Percentiles rank a stretch among this genome's conserved stretches.
phyloP scores from a whole-genome alignment of 768 basidiomycete genomes.

The Lenzites betulinus region DNA sequence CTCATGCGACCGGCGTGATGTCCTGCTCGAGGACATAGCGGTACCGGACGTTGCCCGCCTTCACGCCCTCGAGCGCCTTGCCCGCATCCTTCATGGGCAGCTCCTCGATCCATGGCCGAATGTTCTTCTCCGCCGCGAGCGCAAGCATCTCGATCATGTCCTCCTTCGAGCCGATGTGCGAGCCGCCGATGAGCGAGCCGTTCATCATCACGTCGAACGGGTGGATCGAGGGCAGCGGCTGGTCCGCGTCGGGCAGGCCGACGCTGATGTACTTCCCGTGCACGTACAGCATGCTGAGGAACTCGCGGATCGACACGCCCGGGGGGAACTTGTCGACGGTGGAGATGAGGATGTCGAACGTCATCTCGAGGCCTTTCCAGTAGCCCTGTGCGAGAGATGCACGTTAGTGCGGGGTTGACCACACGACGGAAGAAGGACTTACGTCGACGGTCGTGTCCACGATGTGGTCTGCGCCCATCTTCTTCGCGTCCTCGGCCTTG shows the following conservation, averaged over 20 bases:
- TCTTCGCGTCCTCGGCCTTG: constrained; percentile 57
- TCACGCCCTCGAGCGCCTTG: constrained; percentile 50
- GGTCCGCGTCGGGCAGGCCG: constrained; percentile 52
- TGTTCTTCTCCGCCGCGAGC: constrained; percentile 54
- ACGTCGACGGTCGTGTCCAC: constrained; percentile 43
- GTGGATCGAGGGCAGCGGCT: constrained; percentile 35
- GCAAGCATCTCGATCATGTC: constrained; percentile 62
- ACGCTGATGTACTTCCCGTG: constrained; percentile 58
- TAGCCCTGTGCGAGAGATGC: constrained; percentile 35
- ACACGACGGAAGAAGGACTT: neutral
- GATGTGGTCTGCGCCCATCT: constrained; percentile 58
- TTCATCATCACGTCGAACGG: constrained; percentile 36
- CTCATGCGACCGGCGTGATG: constrained; percentile 14
- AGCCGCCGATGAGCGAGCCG: constrained; percentile 28
- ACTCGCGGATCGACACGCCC: constrained; percentile 26
- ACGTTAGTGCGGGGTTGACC: neutral
- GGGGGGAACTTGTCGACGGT: constrained; percentile 25
- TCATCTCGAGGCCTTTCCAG: constrained; percentile 37
- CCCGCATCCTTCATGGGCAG: constrained; percentile 50
- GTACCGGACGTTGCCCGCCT: constrained; percentile 53
- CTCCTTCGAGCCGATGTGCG: constrained; percentile 56
- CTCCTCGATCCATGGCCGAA: constrained; percentile 48
- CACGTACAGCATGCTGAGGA: constrained; percentile 49
- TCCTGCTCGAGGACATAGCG: constrained; percentile 50
- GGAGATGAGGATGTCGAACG: constrained; percentile 52